Evolutionary conservation across 805 yeast species (phyloP).

Genomic region (Saccharomyces eubayanus): DNA sequence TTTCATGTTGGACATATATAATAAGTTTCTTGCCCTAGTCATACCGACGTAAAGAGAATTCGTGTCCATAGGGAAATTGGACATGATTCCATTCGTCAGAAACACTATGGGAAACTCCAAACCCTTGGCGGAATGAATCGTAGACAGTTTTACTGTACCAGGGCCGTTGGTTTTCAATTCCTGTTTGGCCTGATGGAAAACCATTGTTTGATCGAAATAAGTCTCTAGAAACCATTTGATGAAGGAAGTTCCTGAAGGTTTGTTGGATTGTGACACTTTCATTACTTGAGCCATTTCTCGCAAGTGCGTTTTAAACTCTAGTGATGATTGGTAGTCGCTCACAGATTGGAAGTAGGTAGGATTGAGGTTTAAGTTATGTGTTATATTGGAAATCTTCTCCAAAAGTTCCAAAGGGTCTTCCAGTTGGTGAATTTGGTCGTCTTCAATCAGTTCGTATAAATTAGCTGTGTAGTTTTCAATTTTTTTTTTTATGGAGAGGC

Average conservation of each 20-base stretch:
- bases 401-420: conserved; percentile 34
- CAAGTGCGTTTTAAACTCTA: conserved; percentile 23
- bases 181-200: conserved; percentile 4
- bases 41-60: conserved; percentile 54
- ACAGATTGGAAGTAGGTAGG: conserved; percentile 12
- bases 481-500: conserved; percentile 16
- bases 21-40: conserved; percentile 47
- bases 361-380: conserved; percentile 30
- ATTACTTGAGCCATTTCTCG: conserved; percentile 33
- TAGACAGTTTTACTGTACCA: conserved; percentile 45
- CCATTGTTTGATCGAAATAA: conserved; percentile 21
- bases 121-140: conserved; percentile 70
- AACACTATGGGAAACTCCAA: conserved; percentile 66
- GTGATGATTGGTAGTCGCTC: conserved; percentile 17
- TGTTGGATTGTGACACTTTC: conserved; percentile 20
- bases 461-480: conserved; percentile 23
- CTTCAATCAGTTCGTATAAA: conserved; percentile 13
- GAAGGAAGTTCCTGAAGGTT: conserved; percentile 16
- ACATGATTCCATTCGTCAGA: conserved; percentile 26
- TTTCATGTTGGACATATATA: conserved; percentile 26
- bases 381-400: conserved; percentile 28
- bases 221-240: conserved; percentile 30
- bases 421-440: background rate
- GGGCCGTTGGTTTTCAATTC: background rate
- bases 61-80: conserved; percentile 24